Evolutionary conservation across 75 land plant genomes (phyloP), one percentile per base, ranked within the genome.

Genomic region (Selaginella tamariscina): DNA sequence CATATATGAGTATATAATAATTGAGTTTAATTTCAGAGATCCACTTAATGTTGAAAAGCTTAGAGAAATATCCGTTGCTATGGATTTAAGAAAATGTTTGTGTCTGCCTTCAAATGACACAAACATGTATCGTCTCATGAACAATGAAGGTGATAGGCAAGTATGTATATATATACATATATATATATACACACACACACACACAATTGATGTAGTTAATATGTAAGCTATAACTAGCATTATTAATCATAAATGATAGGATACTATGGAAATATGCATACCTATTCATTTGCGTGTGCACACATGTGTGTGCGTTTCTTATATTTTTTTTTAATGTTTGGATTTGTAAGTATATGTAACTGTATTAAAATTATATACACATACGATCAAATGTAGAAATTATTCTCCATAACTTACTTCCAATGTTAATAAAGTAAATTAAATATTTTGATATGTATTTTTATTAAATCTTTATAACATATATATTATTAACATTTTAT

Each of bases 71-170:
- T 29, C 71, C 68, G 80, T 74, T 32, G 91, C 98, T 56, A 56
- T 77, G 55, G 68, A 79, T 24, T 64, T 93, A 68, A 81, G 96
- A 21, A 75, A 32, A 30, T 70, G 57, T 24, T 66, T 93, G 64
- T 86, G 86, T 1, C 88, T 89, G n/a, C 96, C 96, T 30, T 77
- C 83, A 22, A 56, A 31, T 28, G 54, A 55, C 67, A 93, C 96
- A 30, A 87, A 83, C 80, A 91, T 81, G 1, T 93, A 80, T 65
- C 96, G 96, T 27, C 85, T 93, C 55, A 75, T 93, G 32, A 93
- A 93, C 66, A 93, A 96, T 79, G 96, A 93, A 87, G 98, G 98
- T 65, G 98, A 93, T 79, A 81, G 98, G 95, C 83, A 75, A 32
- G 80, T 65, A 65, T 56, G 55, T 68, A n/a, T n/a, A n/a, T n/a